Evolutionary conservation across 179 eudicot genomes (phyloP), one percentile per base, ranked within the genome.

Genomic region (Actinidia arguta): DNA sequence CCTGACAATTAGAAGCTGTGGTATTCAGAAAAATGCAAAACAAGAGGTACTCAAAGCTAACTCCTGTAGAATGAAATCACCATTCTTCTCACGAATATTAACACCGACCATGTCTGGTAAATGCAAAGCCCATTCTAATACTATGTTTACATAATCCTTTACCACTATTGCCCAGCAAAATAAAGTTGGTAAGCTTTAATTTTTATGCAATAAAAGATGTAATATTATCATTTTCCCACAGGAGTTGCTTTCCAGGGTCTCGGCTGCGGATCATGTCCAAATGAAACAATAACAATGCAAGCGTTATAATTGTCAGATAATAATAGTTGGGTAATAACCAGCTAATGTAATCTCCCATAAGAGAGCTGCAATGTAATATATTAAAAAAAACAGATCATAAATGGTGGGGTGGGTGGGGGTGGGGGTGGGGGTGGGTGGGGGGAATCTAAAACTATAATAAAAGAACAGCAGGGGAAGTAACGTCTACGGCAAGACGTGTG

Each of bases 1-100:
- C 66, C 96, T 91, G 89, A 74, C 85, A 85, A 67, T 52, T 52
- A 48, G 31, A 58, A 70, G 66, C 17, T 39, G 22, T 6, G 56
- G 44, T 55, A 77, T 77, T 77, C 17, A 42, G 67, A 62, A 63
- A 56, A 39, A 56, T 14, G 42, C 31, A 73, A 50, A 73, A 42
- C 36, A 76, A 56, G 3, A 54, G 17, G 50, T 52, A 75, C 16
- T 74, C 64, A 31, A 75, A 75, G 25, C 0, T 4, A 25, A 54
- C 12, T 73, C 75, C 18, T 8, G 12, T n/a, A 70, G 36, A 18
- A 27, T 27, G 47, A 24, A 25, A 27, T 24, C 78, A 75, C 59
- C 51, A 56, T 36, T 9, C 12, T 6, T 62, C 36, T 62, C 8
- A 67, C 11, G 72, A 14, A 31, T 36, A 27, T 67, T 27, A 31